phyloP scores from a whole-genome alignment of 495 filamentous ascomycete genomes.

The Thozetella sp. region DNA sequence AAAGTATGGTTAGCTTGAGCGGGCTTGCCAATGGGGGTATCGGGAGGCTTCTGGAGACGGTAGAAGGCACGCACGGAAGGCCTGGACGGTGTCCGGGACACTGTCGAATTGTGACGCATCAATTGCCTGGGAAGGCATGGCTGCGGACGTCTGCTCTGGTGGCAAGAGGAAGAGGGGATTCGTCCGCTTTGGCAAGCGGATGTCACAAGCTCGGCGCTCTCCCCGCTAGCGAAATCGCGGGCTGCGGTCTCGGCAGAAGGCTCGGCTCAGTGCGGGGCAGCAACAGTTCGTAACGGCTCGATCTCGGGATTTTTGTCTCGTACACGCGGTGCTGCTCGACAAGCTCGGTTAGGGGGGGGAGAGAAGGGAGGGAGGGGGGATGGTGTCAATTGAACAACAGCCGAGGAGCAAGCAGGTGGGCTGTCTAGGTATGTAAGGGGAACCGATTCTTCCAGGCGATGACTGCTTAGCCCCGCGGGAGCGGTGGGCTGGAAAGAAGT shows the following conservation, averaged over 20 bases:
- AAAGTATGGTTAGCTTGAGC: conserved; percentile 7
- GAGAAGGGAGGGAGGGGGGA: too few species aligned
- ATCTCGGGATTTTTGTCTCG: neutral
- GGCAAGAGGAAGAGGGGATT: neutral
- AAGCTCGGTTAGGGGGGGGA: too few species aligned
- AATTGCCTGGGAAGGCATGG: conserved; percentile 43
- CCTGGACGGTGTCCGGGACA: conserved; percentile 81
- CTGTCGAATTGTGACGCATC: conserved; percentile 67
- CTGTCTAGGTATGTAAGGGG: neutral
- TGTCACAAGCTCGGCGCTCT: neutral
- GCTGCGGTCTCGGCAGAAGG: neutral
- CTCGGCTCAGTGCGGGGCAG: neutral
- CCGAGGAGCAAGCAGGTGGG: too few species aligned
- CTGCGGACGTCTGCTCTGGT: conserved; percentile 7
- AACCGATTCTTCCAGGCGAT: neutral
- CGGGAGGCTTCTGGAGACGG: conserved; percentile 8
- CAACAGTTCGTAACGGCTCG: neutral
- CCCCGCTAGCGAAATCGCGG: neutral
- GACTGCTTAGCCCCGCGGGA: neutral
- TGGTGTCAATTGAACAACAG: too few species aligned
- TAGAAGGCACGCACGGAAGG: conserved; percentile 68
- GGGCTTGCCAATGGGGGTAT: neutral
- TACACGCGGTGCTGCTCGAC: too few species aligned
- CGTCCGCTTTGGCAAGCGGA: neutral
- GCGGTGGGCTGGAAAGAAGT: neutral